Evolutionary conservation across 148 eudicot genomes (phyloP).

Genomic region (Nepenthes gracilis): DNA sequence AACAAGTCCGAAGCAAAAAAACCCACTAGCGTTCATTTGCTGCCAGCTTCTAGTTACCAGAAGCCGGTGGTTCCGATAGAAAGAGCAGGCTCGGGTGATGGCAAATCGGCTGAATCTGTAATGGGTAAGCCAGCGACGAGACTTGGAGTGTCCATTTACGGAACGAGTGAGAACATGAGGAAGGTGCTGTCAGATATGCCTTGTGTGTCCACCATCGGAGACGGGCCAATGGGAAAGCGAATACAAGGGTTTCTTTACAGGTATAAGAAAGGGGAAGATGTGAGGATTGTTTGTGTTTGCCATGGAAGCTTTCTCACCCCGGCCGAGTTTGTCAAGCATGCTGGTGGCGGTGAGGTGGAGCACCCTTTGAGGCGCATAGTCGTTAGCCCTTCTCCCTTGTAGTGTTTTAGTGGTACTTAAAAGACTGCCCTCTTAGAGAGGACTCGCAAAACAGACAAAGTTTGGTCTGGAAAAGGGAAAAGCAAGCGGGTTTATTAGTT

Average conservation of each 20-base stretch:
- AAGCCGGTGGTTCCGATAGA: not conserved
- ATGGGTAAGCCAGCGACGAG: not conserved
- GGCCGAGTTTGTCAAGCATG: constrained; percentile 58
- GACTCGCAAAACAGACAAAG: not conserved
- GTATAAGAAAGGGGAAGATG: constrained; percentile 42
- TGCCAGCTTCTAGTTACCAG: not conserved
- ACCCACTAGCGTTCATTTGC: not conserved
- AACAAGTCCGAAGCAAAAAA: not conserved
- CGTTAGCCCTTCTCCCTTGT: constrained; percentile 27
- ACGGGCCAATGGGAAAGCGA: constrained; percentile 33
- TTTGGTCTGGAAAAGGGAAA: not conserved
- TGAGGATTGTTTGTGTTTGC: constrained; percentile 55
- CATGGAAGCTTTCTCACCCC: constrained; percentile 57
- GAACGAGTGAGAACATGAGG: not conserved
- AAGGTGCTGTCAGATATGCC: constrained; percentile 5
- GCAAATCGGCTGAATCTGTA: not conserved
- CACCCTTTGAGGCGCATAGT: constrained; percentile 51
- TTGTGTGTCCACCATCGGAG: constrained; percentile 29
- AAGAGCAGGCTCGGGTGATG: not conserved
- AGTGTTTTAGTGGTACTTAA: not conserved
- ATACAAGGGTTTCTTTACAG: constrained; percentile 44
- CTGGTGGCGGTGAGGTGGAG: constrained; percentile 48
- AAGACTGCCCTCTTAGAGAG: not conserved
- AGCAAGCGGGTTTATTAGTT: no score
- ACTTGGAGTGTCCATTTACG: not conserved